phyloP scores from a whole-genome alignment of 2,329 filamentous ascomycete species.

The Chaetomiaceae sp. region DNA sequence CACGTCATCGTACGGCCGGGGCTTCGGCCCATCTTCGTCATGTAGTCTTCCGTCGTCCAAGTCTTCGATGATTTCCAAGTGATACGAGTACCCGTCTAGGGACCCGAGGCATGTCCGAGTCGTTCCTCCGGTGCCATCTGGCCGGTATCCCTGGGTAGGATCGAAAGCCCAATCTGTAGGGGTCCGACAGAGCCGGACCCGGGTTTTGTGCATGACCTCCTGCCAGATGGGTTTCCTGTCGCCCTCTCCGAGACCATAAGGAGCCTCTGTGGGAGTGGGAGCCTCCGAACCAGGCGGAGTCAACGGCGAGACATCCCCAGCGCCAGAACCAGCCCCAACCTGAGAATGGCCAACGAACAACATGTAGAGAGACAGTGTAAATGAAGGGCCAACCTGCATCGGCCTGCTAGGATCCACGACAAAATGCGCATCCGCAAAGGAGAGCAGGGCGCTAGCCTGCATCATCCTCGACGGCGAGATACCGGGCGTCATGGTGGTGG shows the following conservation, averaged over 20 bases:
- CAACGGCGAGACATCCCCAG: not conserved
- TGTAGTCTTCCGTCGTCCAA: slow-evolving; percentile 56
- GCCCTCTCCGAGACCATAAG: slow-evolving; percentile 46
- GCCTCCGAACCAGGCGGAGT: slow-evolving; percentile 8
- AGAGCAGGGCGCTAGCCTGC: slow-evolving; percentile 89
- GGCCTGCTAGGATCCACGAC: slow-evolving; percentile 56
- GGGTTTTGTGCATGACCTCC: slow-evolving; percentile 90
- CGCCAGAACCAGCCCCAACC: not conserved
- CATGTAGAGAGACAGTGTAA: slow-evolving; percentile 90
- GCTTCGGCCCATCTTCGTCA: slow-evolving; percentile 35
- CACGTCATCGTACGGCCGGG: slow-evolving; percentile 39
- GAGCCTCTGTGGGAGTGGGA: slow-evolving; percentile 39
- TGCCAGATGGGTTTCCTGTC: slow-evolving; percentile 79
- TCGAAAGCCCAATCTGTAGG: slow-evolving; percentile 52
- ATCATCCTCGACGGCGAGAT: slow-evolving; percentile 87
- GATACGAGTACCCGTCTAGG: slow-evolving; percentile 62
- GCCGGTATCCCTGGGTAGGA: slow-evolving; percentile 31
- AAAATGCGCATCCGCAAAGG: slow-evolving; percentile 81
- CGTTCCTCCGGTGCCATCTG: slow-evolving; percentile 1
- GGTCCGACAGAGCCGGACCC: slow-evolving; percentile 72
- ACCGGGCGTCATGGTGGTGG: slow-evolving; percentile 70
- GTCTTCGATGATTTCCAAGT: slow-evolving; percentile 79
- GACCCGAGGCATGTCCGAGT: slow-evolving; percentile 9
- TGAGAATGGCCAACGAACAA: slow-evolving; percentile 72
- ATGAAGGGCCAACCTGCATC: slow-evolving; percentile 82